Conservation (phyloP, 208 protist genomes). For the Wallacemonas collosoma region DNA sequence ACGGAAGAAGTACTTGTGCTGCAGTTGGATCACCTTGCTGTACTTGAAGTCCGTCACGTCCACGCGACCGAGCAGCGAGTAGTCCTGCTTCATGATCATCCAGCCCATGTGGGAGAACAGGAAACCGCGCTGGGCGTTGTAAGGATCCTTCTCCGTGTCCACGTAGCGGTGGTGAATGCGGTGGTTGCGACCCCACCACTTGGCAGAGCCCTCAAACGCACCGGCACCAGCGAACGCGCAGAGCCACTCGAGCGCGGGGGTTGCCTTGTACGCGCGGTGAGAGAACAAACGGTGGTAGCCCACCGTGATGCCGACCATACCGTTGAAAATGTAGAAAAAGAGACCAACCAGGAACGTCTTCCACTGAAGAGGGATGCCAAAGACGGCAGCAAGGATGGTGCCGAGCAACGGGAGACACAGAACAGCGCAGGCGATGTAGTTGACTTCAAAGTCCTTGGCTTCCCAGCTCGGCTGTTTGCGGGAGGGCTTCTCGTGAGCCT, state of each 20-base stretch:
- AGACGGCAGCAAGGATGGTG: conserved; percentile 25
- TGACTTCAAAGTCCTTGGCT: conserved; percentile 74
- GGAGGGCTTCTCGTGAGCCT: conserved; percentile 35
- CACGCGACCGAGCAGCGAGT: conserved; percentile 75
- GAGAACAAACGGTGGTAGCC: conserved; percentile 92
- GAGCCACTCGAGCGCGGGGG: conserved; percentile 58
- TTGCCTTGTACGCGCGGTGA: conserved; percentile 82
- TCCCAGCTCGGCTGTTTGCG: conserved; percentile 57
- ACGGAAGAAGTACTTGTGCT: conserved; percentile 87
- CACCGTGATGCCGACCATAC: conserved; percentile 88
- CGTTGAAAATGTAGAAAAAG: conserved; percentile 83
- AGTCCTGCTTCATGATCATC: conserved; percentile 94
- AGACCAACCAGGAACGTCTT: conserved; percentile 70
- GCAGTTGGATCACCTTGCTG: conserved; percentile 85
- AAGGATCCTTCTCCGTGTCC: conserved; percentile 92
- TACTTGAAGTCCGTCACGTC: conserved; percentile 86
- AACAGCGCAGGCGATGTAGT: conserved; percentile 75
- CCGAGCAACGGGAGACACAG: conserved; percentile 53
- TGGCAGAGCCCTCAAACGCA: conserved; percentile 90
- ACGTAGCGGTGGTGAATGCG: conserved; percentile 92
- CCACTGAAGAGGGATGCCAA: conserved; percentile 64
- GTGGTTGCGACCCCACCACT: conserved; percentile 92
- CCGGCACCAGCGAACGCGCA: conserved; percentile 81
- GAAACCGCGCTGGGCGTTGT: conserved; percentile 90
- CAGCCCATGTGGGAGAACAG: conserved; percentile 92